phyloP scores from a whole-genome alignment of 768 basidiomycete species.

The Hygrocybe coccinea region DNA sequence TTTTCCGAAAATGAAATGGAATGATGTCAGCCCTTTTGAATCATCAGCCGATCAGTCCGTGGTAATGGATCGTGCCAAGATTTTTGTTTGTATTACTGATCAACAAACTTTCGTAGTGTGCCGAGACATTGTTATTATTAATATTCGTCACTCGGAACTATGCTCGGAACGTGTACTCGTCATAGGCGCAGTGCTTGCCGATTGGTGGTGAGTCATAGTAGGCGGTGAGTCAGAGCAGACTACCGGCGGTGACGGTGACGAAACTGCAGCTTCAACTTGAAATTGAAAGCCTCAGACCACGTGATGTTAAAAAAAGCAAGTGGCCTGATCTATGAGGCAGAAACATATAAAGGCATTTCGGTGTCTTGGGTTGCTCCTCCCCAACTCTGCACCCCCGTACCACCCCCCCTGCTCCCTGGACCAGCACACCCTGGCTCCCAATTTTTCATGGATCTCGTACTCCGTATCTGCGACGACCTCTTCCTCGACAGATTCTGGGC shows the following conservation, averaged over 20 bases:
- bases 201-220: no score
- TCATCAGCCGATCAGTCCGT: background rate
- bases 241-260: background rate
- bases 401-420: background rate
- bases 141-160: no score
- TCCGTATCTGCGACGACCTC: slow-evolving; percentile 63
- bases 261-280: background rate
- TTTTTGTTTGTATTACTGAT: no score
- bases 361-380: background rate
- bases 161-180: no score
- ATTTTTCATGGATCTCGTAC: slow-evolving; percentile 75
- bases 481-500: slow-evolving; percentile 80
- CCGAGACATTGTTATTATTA: no score
- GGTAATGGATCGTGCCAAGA: no score
- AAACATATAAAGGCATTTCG: background rate
- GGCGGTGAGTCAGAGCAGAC: no score
- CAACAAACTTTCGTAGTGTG: no score
- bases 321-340: background rate
- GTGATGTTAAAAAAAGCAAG: background rate
- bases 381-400: background rate
- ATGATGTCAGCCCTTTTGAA: background rate
- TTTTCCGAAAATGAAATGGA: background rate
- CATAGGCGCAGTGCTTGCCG: no score
- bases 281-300: background rate
- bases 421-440: background rate